Evolutionary conservation across 768 basidiomycete genomes (phyloP), one percentile per base, ranked within the genome.

Genomic region (Mycena kentingensis): DNA sequence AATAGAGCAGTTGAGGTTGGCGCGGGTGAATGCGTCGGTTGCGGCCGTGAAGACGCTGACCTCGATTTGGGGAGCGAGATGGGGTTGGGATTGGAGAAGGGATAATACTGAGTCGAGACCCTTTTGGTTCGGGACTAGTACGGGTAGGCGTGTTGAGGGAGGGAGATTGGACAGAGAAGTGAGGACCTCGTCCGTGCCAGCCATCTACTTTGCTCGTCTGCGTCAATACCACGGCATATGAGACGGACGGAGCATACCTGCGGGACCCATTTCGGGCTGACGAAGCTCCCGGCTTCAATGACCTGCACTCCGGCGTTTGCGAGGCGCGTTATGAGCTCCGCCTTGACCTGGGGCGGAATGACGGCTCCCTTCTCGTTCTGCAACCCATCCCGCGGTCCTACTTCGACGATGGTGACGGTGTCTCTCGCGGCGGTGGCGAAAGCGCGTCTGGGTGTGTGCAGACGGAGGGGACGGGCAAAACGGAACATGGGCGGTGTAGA

Each of bases 241-340:
- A 16, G 15, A 18, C 18, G 25, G 26, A 12, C 18, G 21, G 12
- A 3, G 68, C 76, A 44, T 55, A 84, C 93, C 81, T 95, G 93
- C 0, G 93, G 93, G 22, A 95, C 88, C 88, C 92, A 92, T 69
- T 93, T 93, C 0, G 90, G 89, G 67, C 90, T 90, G 52, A 95
- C 93, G 65, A 96, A 93, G 65, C 90, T 92, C 6, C 93, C 93
- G 1, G 83, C 82, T 69, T 95, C 93, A 58, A 95, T 86, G 50
- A 74, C 81, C 54, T 74, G 73, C 60, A 84, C 65, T 0, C 92
- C 93, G 10, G 90, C 85, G 16, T 65, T 66, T 2, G 79, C 81
- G 11, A 98, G 81, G 13, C 85, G 74, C 56, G 90, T 80, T 50
- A 98, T 83, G 47, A 98, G 79, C 54, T 88, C 87, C 16, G 85